Base-by-base conservation (phyloP, 2,329 filamentous ascomycete species). In the Nakataea oryzae region DNA sequence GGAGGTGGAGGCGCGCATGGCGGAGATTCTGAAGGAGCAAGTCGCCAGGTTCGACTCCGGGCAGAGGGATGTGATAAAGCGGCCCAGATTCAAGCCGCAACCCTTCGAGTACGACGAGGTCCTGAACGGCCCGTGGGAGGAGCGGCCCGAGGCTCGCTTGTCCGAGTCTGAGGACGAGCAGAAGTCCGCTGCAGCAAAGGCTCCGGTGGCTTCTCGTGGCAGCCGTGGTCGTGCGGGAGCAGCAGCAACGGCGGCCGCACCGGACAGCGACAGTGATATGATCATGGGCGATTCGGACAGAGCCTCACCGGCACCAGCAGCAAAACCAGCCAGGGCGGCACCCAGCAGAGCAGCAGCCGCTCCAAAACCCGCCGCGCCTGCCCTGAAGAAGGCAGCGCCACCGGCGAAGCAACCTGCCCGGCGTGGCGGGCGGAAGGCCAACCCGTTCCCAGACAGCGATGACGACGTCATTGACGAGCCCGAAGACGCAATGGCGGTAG, bases 61-160 rank as follows among this genome's bases (percentile, higher is more conserved):
- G 3, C 76, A 82, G 57, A 29, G 29, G 27, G 21, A 17, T 2
- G 71, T 85, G 50, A 87, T 74, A 69, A 67, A 67, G 80, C 41
- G 41, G 24, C 68, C 58, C 64, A 54, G 54, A 64, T 79, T 90
- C 64, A 93, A 90, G 71, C 87, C 90, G 0, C 90, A 87, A 71
- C 93, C 93, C 1, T 82, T 85, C 13, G 81, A 80, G 2, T 97
- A 93, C 92, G 91, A 97, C 70, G 90, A 86, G n/a, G 93, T 97
- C 66, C 77, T 93, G 29, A 88, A 96, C 59, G 95, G 93, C 0
- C 81, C 82, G 60, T 97, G 93, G 93, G 88, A 88, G 64, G 89
- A 95, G 58, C 86, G 91, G 63, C 85, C 89, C 0, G 87, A 84
- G 9, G 90, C 87, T 1, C 73, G 86, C 6, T 79, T 86, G 57